Percentiles rank a stretch among this genome's conserved stretches.
phyloP scores from a whole-genome alignment of 1,284 basidiomycete species.

The Pterulicium gracile region DNA sequence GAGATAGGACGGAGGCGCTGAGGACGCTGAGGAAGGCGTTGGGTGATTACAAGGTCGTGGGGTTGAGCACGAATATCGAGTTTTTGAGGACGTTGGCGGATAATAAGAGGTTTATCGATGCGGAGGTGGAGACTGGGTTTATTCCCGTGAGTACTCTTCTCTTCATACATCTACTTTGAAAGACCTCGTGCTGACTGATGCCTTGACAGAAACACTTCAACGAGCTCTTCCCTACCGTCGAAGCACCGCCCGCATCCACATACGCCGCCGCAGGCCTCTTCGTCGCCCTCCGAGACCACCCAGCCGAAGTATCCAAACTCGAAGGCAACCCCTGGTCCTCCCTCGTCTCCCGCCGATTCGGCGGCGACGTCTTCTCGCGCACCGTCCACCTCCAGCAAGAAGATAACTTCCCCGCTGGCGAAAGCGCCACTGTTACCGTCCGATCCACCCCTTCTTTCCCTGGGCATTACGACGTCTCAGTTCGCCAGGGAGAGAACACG shows the following conservation, averaged over 20 bases:
- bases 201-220: conserved; percentile 61
- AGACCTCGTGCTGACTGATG: conserved; percentile 6
- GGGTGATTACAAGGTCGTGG: conserved; percentile 84
- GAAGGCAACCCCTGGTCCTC: conserved; percentile 48
- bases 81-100: conserved; percentile 75
- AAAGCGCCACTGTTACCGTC: conserved; percentile 35
- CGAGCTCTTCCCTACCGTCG: conserved; percentile 60
- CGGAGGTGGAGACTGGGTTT: conserved; percentile 90
- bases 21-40: conserved; percentile 71
- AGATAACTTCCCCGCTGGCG: conserved; percentile 26
- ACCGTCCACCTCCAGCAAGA: conserved; percentile 44
- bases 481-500: conserved; percentile 17
- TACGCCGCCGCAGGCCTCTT: conserved; percentile 75
- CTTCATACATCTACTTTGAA: conserved; percentile 2
- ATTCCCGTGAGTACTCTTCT: conserved; percentile 48
- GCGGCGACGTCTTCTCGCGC: conserved; percentile 58
- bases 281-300: conserved; percentile 56
- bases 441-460: conserved; percentile 22
- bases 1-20: conserved; percentile 80
- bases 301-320: conserved; percentile 11
- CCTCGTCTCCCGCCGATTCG: conserved; percentile 64
- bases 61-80: conserved; percentile 86
- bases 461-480: conserved; percentile 44
- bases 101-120: conserved; percentile 67
- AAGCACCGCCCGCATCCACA: conserved; percentile 46